Percentiles rank a stretch among this genome's conserved stretches.
These are phyloP conservation scores for Leccinum uliginosum DNA, from an alignment of 768 basidiomycete species.

Conservation along the genomic window DNA sequence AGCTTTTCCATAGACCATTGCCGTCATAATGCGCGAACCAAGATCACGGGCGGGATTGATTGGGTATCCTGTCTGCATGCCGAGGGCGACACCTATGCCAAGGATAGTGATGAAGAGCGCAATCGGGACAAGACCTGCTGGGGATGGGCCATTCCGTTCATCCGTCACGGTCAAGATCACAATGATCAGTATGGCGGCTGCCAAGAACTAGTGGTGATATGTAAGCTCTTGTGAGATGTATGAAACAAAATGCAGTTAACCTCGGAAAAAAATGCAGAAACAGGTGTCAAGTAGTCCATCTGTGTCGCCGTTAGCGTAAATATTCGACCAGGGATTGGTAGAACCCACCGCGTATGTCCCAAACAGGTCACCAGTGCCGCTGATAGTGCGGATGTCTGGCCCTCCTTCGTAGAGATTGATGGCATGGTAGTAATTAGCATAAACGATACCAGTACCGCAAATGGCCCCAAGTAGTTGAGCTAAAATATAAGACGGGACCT, in stretches of 20 bases:
- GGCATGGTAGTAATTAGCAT: slow-evolving; percentile 66
- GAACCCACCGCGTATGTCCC: slow-evolving; percentile 55
- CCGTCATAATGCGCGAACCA: slow-evolving; percentile 62
- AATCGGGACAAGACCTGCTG: slow-evolving; percentile 50
- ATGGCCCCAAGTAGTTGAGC: slow-evolving; percentile 61
- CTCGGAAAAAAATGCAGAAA: slow-evolving; percentile 45
- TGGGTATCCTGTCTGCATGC: slow-evolving; percentile 63
- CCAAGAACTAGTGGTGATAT: slow-evolving; percentile 42
- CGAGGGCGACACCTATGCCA: slow-evolving; percentile 55
- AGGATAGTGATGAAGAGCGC: slow-evolving; percentile 53
- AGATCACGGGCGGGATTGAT: slow-evolving; percentile 72
- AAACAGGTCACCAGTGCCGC: slow-evolving; percentile 55
- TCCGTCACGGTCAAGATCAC: slow-evolving; percentile 53
- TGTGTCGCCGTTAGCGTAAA: slow-evolving; percentile 15
- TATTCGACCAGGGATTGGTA: not conserved
- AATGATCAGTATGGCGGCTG: slow-evolving; percentile 51
- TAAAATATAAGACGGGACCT: slow-evolving; percentile 67
- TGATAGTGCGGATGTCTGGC: slow-evolving; percentile 47
- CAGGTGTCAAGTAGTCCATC: slow-evolving; percentile 40
- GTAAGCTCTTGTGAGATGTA: not conserved
- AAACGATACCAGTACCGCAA: slow-evolving; percentile 54
- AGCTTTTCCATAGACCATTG: slow-evolving; percentile 60
- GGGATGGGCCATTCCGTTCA: slow-evolving; percentile 44
- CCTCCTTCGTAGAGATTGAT: slow-evolving; percentile 64
- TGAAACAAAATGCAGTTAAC: slow-evolving; percentile 14